phyloP scores from a whole-genome alignment of 2,329 filamentous ascomycete genomes.

The Talaromyces verruculosus region DNA sequence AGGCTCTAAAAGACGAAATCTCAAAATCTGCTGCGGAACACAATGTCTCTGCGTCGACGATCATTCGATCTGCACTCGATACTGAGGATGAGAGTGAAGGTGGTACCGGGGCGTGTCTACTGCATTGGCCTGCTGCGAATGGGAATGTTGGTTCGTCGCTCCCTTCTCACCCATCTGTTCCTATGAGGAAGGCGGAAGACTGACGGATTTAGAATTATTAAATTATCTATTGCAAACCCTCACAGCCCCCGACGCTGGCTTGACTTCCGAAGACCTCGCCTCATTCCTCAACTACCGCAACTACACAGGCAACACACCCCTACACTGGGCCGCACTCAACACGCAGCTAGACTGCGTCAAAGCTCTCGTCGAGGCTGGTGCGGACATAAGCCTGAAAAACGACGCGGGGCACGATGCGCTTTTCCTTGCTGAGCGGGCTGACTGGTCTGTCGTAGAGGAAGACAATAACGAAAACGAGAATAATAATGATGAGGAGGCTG shows the following conservation, averaged over 20 bases:
- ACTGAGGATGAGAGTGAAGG: conserved; percentile 71
- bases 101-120: conserved; percentile 47
- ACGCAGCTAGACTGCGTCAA: conserved; percentile 81
- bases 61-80: conserved; percentile 71
- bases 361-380: conserved; percentile 71
- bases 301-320: conserved; percentile 78
- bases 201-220: conserved; percentile 44
- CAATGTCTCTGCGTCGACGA: conserved; percentile 57
- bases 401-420: conserved; percentile 78
- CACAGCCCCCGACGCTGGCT: neutral
- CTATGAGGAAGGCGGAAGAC: neutral
- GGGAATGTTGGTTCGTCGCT: conserved; percentile 69
- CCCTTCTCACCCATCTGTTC: neutral
- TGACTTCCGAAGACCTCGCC: conserved; percentile 24
- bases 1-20: conserved; percentile 64
- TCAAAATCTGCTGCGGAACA: conserved; percentile 63
- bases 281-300: conserved; percentile 60
- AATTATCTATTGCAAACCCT: conserved; percentile 45
- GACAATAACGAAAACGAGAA: conserved; percentile 21
- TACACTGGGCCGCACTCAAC: conserved; percentile 93
- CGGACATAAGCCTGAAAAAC: conserved; percentile 76
- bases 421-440: conserved; percentile 70
- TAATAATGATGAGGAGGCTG: conserved; percentile 19
- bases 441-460: conserved; percentile 57
- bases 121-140: conserved; percentile 94